Conservation (phyloP, 2,329 filamentous ascomycete species). For the Hymenoscyphus repandus region DNA sequence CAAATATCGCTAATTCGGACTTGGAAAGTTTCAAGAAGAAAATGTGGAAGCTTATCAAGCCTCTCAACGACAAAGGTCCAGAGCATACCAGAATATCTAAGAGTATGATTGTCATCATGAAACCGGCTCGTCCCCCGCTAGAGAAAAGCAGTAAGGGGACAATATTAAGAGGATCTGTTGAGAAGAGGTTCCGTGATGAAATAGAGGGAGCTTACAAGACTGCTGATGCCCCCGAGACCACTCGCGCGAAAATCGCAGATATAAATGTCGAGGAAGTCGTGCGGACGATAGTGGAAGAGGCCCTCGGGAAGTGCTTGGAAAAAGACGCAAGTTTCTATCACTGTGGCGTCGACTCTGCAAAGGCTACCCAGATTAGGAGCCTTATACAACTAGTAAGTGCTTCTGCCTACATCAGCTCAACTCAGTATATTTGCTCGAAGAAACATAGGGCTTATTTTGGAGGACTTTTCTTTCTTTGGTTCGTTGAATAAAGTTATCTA, state of each 20-base stretch:
- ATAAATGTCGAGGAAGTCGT: conserved; percentile 33
- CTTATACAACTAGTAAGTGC: conserved; percentile 12
- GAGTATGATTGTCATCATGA: conserved; percentile 43
- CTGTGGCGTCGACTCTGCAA: conserved; percentile 52
- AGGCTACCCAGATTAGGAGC: conserved; percentile 18
- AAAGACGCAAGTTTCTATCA: conserved; percentile 46
- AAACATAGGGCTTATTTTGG: no score
- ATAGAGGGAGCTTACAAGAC: conserved; percentile 43
- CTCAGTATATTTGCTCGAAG: neutral
- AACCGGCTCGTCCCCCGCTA: conserved; percentile 30
- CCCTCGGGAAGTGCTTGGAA: conserved; percentile 33
- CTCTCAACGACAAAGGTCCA: conserved; percentile 42
- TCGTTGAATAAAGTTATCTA: no score
- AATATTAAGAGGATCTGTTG: conserved; percentile 45
- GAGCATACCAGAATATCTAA: conserved; percentile 45
- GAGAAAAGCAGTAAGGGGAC: conserved; percentile 62
- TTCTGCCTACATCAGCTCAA: neutral
- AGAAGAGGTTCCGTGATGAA: conserved; percentile 40
- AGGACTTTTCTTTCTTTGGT: no score
- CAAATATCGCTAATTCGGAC: conserved; percentile 29
- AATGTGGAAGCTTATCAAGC: conserved; percentile 36
- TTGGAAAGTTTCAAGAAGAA: conserved; percentile 39
- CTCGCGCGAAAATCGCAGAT: conserved; percentile 4
- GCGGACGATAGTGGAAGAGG: conserved; percentile 29
- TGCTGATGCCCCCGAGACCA: conserved; percentile 1